These are phyloP conservation scores for Mucor racemosus DNA, from an alignment of 371 early-diverging fungal species.

Conservation along the genomic window DNA sequence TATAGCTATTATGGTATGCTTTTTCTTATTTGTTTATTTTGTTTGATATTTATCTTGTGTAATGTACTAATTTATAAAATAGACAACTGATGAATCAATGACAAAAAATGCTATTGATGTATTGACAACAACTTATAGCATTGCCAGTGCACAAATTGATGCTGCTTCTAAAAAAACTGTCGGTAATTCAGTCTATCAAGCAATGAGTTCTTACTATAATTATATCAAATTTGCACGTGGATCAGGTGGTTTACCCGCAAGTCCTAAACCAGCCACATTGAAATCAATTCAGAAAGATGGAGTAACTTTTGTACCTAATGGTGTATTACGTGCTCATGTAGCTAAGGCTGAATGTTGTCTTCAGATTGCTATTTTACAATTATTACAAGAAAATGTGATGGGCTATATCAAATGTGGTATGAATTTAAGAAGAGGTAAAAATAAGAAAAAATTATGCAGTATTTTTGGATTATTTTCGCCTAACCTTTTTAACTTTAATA, in stretches of 20 bases:
- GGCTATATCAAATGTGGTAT: conserved; percentile 70
- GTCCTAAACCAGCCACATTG: conserved; percentile 45
- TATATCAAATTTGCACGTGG: conserved; percentile 52
- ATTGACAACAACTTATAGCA: conserved; percentile 53
- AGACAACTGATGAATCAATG: conserved; percentile 61
- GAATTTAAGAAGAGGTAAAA: conserved; percentile 64
- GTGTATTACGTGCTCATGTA: conserved; percentile 65
- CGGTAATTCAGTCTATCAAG: conserved; percentile 46
- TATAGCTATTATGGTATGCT: conserved; percentile 41
- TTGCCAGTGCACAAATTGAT: conserved; percentile 65
- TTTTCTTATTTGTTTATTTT: neutral
- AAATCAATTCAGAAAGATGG: conserved; percentile 39
- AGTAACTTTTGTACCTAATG: conserved; percentile 56
- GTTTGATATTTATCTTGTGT: neutral
- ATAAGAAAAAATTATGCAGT: neutral
- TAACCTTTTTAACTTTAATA: conserved; percentile 19
- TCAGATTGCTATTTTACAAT: conserved; percentile 62
- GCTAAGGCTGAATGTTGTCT: conserved; percentile 66
- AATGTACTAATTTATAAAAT: conserved; percentile 3
- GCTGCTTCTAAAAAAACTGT: conserved; percentile 61
- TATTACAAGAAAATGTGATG: conserved; percentile 64
- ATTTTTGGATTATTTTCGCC: neutral
- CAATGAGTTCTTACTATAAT: conserved; percentile 48
- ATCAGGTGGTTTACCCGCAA: conserved; percentile 39
- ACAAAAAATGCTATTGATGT: conserved; percentile 61